Conservation (phyloP, 2,329 filamentous ascomycete genomes). For the Arthroderma sp. region DNA sequence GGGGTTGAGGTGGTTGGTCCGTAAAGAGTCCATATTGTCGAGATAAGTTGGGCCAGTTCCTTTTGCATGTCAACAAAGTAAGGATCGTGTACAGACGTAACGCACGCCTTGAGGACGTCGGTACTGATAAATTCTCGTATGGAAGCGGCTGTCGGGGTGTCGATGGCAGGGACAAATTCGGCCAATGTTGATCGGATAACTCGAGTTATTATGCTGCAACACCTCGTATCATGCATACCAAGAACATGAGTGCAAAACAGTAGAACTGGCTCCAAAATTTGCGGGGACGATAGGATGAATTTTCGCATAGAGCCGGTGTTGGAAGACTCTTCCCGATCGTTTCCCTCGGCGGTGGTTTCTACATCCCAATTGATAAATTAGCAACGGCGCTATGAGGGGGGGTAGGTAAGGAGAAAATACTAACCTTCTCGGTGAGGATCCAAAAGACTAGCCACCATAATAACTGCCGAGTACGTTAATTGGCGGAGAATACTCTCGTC, state of each 20-base stretch:
- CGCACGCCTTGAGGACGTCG: conserved; percentile 78
- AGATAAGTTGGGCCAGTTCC: conserved; percentile 78
- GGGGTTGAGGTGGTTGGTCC: conserved; percentile 56
- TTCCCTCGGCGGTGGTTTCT: background rate
- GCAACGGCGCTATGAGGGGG: too few species aligned
- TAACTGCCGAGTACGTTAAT: conserved; percentile 79
- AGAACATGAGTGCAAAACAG: conserved; percentile 86
- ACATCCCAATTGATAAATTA: conserved; percentile 6
- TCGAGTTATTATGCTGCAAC: conserved; percentile 70
- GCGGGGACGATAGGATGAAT: conserved; percentile 66
- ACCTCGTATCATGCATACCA: conserved; percentile 76
- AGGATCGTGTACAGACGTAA: conserved; percentile 80
- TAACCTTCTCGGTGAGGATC: conserved; percentile 57
- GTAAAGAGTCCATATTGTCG: conserved; percentile 69
- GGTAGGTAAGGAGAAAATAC: conserved; percentile 10
- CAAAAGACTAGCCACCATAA: conserved; percentile 80
- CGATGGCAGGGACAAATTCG: conserved; percentile 49
- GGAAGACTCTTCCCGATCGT: background rate
- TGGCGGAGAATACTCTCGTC: conserved; percentile 88
- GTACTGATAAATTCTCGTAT: conserved; percentile 83
- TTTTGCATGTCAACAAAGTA: conserved; percentile 96
- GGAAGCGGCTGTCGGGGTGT: conserved; percentile 43
- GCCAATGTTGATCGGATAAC: conserved; percentile 77
- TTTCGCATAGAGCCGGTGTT: conserved; percentile 49
- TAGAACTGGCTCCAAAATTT: conserved; percentile 75